Evolutionary conservation across 2,329 filamentous ascomycete genomes (phyloP).

Genomic region (Calonectria fujianensis): DNA sequence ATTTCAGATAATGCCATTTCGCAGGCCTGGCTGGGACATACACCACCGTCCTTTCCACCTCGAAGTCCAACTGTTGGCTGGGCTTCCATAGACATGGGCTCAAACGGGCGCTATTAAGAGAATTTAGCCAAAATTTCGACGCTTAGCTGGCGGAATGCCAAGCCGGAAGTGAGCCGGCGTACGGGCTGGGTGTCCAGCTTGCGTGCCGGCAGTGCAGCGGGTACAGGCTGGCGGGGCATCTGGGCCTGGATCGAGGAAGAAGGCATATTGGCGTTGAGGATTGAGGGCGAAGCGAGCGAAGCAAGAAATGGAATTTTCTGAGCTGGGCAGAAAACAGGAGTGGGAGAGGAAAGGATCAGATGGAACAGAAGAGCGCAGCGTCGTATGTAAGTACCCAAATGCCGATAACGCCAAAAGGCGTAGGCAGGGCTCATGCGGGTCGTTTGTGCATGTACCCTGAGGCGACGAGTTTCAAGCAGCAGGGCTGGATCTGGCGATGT

Average conservation of each 20-base stretch:
- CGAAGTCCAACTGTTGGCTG: constrained; percentile 55
- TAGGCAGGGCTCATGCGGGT: constrained; percentile 35
- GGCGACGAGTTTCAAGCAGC: constrained; percentile 29
- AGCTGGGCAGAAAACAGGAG: not conserved
- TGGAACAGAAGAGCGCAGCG: constrained; percentile 29
- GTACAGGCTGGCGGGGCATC: constrained; percentile 60
- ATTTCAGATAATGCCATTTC: not conserved
- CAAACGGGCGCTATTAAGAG: constrained; percentile 55
- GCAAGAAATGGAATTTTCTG: not conserved
- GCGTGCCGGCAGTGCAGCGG: constrained; percentile 52
- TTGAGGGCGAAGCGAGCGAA: constrained; percentile 3
- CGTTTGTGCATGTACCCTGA: constrained; percentile 11
- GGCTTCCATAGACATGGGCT: constrained; percentile 60
- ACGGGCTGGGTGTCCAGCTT: constrained; percentile 60
- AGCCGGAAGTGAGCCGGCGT: constrained; percentile 47
- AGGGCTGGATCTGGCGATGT: constrained; percentile 22
- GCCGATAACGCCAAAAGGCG: constrained; percentile 10
- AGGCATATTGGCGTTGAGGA: constrained; percentile 41
- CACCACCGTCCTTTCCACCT: constrained; percentile 61
- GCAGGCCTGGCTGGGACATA: constrained; percentile 48
- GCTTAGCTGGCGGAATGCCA: constrained; percentile 22
- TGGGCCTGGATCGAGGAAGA: constrained; percentile 50
- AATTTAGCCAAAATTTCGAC: constrained; percentile 10
- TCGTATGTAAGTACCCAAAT: constrained; percentile 29
- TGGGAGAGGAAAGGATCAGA: constrained; percentile 24